Evolutionary conservation across 805 yeast species (phyloP), one percentile per base, ranked within the genome.

Genomic region (Maudiozyma pseudohumilis): DNA sequence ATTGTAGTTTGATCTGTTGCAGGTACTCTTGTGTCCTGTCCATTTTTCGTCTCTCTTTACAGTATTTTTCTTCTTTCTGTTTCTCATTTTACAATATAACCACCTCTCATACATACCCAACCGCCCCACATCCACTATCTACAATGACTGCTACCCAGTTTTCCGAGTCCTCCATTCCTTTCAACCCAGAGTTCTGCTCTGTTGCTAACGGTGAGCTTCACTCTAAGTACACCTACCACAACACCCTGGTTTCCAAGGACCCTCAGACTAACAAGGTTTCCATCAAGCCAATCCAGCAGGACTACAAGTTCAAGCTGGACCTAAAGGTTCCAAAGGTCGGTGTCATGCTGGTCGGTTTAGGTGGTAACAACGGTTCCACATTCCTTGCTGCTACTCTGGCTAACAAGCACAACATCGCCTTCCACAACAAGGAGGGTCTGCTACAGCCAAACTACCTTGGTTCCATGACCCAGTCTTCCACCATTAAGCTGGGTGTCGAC

Each of bases 291-390:
- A 72, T 79, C 38, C 56, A 71, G 40, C 72, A 71, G 46, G 80
- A 85, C 47, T 85, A 85, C 56, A 80, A 86, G 56, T 89, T 88
- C 71, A 84, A 85, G 62, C 79, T 84, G 36, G 94, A 86, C 50
- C 70, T 84, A 57, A 71, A 69, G 40, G 75, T 79, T 31, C 95
- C 95, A 50, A 86, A 80, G 62, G 72, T 86, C 34, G 97, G 97
- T 51, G 68, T 88, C 45, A 64, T 88, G 76, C 70, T 89, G 45
- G 96, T 88, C 25, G 97, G 97, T 50, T 70, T 88, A 48, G 96
- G 96, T 51, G 97, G 97, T 63, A 88, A 88, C 70, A 88, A 88
- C 57, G 97, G 96, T 62, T 73, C 96, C 41, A 88, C 97, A 11
- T 70, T 89, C 47, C 75, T 87, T 38, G 87, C 89, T 32, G 80